Evolutionary conservation across 345 rosid genomes (phyloP).

Genomic region (Odontarrhena argentea): DNA sequence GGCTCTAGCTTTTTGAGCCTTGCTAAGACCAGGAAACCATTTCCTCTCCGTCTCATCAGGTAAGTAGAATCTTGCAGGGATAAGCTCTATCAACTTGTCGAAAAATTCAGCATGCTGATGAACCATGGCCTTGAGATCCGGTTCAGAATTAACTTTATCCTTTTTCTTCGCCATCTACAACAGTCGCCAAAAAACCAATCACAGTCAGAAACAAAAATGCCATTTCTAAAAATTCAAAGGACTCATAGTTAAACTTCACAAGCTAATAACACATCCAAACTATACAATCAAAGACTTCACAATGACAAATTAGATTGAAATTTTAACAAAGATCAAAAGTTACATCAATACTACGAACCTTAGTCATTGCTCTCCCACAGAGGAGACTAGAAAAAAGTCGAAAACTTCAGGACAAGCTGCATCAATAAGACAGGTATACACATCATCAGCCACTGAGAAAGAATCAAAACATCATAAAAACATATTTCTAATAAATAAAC

Average conservation of each 20-base stretch:
- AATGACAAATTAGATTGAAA: background rate
- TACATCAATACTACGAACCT: constrained; percentile 21
- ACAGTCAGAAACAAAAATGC: constrained; percentile 22
- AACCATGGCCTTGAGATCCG: constrained; percentile 50
- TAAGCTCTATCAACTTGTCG: constrained; percentile 72
- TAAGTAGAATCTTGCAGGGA: constrained; percentile 88
- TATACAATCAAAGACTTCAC: constrained; percentile 1
- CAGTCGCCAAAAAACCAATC: constrained; percentile 29
- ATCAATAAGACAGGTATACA: background rate
- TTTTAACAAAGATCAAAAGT: constrained; percentile 15
- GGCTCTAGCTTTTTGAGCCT: constrained; percentile 60
- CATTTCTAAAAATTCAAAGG: background rate
- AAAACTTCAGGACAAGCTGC: constrained; percentile 22
- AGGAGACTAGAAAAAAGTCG: constrained; percentile 13
- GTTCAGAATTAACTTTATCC: constrained; percentile 26
- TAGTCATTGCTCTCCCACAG: constrained; percentile 30
- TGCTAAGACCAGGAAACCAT: constrained; percentile 85
- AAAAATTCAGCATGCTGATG: constrained; percentile 61
- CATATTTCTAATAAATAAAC: background rate
- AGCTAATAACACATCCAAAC: constrained; percentile 21
- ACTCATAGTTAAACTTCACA: constrained; percentile 3
- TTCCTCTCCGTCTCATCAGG: constrained; percentile 77
- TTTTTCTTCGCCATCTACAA: constrained; percentile 56
- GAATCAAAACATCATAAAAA: constrained; percentile 6
- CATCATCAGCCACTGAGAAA: constrained; percentile 2